A percentile compares a stretch with the other conserved stretches of the same genome.
phyloP scores from a whole-genome alignment of 129 eudicot species.

The Tanacetum coccineum region DNA sequence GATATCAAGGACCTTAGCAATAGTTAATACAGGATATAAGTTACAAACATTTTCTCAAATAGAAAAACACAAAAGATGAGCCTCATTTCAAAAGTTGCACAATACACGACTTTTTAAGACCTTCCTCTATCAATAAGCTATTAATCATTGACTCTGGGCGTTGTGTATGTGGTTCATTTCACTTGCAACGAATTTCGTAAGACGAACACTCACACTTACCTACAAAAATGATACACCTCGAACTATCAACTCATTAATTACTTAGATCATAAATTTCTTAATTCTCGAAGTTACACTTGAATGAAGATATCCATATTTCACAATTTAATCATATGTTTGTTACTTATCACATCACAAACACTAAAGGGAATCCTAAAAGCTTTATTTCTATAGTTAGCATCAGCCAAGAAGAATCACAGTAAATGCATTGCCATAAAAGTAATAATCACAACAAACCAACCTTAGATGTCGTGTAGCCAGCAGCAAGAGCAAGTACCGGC shows the following conservation, averaged over 20 bases:
- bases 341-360: slow-evolving; percentile 20
- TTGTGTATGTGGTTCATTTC: not conserved
- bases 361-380: slow-evolving; percentile 1
- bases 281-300: not conserved
- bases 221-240: not conserved
- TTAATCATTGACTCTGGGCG: too few relatives aligned
- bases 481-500: slow-evolving; percentile 97
- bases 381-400: slow-evolving; percentile 6
- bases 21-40: too few relatives aligned
- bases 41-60: too few relatives aligned
- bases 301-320: too few relatives aligned
- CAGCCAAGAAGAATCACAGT: slow-evolving; percentile 9
- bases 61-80: too few relatives aligned
- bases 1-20: too few relatives aligned
- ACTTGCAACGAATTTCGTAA: not conserved
- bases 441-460: slow-evolving; percentile 35
- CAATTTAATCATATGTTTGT: not conserved
- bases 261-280: slow-evolving; percentile 1
- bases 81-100: too few relatives aligned
- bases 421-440: not conserved
- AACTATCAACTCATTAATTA: not conserved
- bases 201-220: not conserved
- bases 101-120: too few relatives aligned
- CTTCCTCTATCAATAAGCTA: too few relatives aligned
- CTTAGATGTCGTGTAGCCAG: slow-evolving; percentile 95